Evolutionary conservation across 805 yeast genomes (phyloP).

Genomic region (Saccharomyces eubayanus): DNA sequence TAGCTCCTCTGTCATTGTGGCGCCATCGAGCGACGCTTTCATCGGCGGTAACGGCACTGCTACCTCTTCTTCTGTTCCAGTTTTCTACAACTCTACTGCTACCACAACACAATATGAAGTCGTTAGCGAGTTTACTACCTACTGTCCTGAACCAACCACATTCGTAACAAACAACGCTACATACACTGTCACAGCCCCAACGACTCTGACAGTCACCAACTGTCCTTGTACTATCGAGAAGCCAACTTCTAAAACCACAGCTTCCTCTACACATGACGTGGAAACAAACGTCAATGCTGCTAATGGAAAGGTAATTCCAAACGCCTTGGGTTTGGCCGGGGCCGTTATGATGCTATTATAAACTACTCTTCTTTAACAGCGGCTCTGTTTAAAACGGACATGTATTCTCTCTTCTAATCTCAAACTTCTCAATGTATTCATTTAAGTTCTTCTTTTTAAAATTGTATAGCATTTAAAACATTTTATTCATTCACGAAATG

Average conservation of each 20-base stretch:
- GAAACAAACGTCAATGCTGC: slow-evolving; percentile 6
- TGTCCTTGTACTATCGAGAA: slow-evolving; percentile 63
- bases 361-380: background rate
- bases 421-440: background rate
- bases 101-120: slow-evolving; percentile 28
- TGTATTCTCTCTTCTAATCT: background rate
- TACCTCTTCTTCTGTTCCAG: background rate
- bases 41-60: background rate
- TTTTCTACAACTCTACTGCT: slow-evolving; percentile 1
- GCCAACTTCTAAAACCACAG: slow-evolving; percentile 9
- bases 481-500: no score
- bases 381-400: background rate
- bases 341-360: slow-evolving; percentile 6
- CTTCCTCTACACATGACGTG: slow-evolving; percentile 1
- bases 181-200: slow-evolving; percentile 66
- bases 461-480: no score
- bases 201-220: slow-evolving; percentile 78
- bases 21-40: background rate
- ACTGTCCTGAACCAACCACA: slow-evolving; percentile 71
- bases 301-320: slow-evolving; percentile 7
- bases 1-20: background rate
- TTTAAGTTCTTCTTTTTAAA: background rate
- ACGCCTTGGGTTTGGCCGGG: slow-evolving; percentile 8
- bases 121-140: slow-evolving; percentile 66
- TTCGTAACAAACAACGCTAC: slow-evolving; percentile 57